Percentiles rank a stretch among this genome's conserved stretches.
phyloP scores from a whole-genome alignment of 768 basidiomycete species.

The Rhodotorula diobovata region DNA sequence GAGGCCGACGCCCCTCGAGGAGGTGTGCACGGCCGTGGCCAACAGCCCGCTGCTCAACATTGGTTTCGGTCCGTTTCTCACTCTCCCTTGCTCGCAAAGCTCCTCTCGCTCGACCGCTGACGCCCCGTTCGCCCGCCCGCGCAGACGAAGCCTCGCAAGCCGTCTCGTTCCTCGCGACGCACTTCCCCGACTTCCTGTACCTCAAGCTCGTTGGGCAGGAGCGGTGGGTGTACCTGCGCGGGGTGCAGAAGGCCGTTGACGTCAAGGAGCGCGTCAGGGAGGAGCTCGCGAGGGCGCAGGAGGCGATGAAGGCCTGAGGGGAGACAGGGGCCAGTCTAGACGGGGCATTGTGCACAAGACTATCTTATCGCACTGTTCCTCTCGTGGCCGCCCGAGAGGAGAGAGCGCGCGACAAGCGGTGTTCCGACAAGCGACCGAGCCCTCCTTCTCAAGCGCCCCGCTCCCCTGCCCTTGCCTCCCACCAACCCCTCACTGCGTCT shows the following conservation, averaged over 20 bases:
- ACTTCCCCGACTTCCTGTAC: constrained; percentile 33
- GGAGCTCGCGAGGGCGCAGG: constrained; percentile 5
- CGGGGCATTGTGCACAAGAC: too few relatives aligned
- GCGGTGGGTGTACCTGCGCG: constrained; percentile 19
- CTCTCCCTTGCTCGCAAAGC: not conserved
- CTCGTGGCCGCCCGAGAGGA: too few relatives aligned
- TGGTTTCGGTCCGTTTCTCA: constrained; percentile 12
- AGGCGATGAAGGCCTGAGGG: not conserved
- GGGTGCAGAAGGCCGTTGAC: constrained; percentile 13
- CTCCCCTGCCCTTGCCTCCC: not conserved
- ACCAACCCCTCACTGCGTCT: constrained; percentile 47
- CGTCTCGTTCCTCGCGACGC: constrained; percentile 23
- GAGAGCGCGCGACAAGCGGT: not conserved
- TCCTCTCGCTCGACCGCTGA: not conserved
- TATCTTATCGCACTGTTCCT: too few relatives aligned
- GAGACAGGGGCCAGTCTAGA: not conserved
- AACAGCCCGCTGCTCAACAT: constrained; percentile 37
- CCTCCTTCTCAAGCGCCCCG: constrained; percentile 33
- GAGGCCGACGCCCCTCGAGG: constrained; percentile 22
- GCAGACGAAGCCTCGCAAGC: constrained; percentile 33
- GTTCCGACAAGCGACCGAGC: too few relatives aligned
- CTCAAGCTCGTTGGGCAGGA: constrained; percentile 24
- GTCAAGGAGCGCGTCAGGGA: constrained; percentile 24
- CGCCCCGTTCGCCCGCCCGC: too few relatives aligned
- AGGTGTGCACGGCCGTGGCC: constrained; percentile 30